Conservation (phyloP, 2,329 filamentous ascomycete species). For the Endoconidiophora polonica region DNA sequence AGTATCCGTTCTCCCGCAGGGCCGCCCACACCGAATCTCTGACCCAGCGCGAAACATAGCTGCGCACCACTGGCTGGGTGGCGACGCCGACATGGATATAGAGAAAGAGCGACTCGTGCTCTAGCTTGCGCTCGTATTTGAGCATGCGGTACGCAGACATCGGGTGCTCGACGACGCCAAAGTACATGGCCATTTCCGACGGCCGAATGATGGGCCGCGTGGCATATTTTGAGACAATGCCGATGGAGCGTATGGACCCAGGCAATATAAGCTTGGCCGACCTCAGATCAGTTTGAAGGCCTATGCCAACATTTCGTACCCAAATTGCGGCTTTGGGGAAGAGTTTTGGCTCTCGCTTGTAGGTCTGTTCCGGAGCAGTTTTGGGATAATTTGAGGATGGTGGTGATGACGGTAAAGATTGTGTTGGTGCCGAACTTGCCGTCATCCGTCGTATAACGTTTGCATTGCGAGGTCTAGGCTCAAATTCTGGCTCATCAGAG, state of each 20-base stretch:
- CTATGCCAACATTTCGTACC: not conserved
- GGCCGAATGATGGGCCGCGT: slow-evolving; percentile 4
- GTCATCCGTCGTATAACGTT: no score
- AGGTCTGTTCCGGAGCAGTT: no score
- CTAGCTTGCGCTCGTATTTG: slow-evolving; percentile 11
- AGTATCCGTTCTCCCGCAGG: slow-evolving; percentile 10
- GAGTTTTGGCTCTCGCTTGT: not conserved
- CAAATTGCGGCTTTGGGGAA: slow-evolving; percentile 7
- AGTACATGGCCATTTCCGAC: slow-evolving; percentile 11
- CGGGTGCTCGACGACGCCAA: slow-evolving; percentile 8
- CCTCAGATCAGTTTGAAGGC: not conserved
- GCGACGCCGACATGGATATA: slow-evolving; percentile 10
- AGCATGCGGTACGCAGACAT: slow-evolving; percentile 11
- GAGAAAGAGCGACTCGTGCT: slow-evolving; percentile 11
- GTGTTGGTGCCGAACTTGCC: no score
- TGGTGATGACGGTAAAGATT: no score
- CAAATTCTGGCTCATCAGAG: no score
- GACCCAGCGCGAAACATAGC: slow-evolving; percentile 12
- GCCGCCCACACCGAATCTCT: slow-evolving; percentile 10
- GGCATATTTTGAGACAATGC: slow-evolving; percentile 7
- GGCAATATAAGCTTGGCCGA: slow-evolving; percentile 1
- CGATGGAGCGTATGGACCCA: not conserved
- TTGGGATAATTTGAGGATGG: no score
- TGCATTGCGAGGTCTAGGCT: no score
- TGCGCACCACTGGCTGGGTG: slow-evolving; percentile 11